Evolutionary conservation across 225 moss, liverwort and hornwort species (phyloP).

Genomic region (Physcomitrium patens): DNA sequence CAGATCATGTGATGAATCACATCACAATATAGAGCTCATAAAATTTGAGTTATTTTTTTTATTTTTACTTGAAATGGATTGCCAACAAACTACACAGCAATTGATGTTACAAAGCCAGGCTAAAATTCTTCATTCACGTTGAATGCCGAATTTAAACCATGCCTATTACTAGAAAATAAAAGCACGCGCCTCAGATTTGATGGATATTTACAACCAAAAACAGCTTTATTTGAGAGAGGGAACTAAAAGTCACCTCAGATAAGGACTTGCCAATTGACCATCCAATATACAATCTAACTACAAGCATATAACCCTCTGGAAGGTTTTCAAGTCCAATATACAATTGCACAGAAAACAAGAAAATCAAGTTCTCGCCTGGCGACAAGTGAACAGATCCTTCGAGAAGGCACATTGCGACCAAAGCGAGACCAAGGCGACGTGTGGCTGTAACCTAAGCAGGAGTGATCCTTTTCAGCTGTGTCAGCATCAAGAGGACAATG

Average conservation of each 20-base stretch:
- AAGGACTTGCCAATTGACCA: conserved; percentile 30
- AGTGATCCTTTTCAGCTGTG: conserved; percentile 15
- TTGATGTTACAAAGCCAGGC: no score
- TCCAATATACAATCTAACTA: conserved; percentile 28
- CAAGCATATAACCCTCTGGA: conserved; percentile 27
- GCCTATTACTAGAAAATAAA: no score
- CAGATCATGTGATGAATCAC: no score
- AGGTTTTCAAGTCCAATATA: conserved; percentile 33
- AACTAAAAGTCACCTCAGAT: background rate
- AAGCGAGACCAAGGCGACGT: conserved; percentile 15
- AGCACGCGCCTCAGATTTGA: background rate
- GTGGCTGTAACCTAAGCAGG: background rate
- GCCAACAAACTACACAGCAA: no score
- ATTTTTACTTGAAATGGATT: no score
- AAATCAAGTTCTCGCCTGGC: conserved; percentile 24
- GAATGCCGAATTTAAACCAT: no score
- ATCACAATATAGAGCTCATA: no score
- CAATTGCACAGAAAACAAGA: conserved; percentile 33
- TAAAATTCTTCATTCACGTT: no score
- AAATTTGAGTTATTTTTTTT: no score
- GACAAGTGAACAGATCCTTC: background rate
- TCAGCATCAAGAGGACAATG: conserved; percentile 6
- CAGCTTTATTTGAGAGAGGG: conserved; percentile 35
- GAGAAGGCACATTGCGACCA: conserved; percentile 23
- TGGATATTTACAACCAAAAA: conserved; percentile 35